Conservation (phyloP, 441 rosid species). For the Capsella rubella region DNA sequence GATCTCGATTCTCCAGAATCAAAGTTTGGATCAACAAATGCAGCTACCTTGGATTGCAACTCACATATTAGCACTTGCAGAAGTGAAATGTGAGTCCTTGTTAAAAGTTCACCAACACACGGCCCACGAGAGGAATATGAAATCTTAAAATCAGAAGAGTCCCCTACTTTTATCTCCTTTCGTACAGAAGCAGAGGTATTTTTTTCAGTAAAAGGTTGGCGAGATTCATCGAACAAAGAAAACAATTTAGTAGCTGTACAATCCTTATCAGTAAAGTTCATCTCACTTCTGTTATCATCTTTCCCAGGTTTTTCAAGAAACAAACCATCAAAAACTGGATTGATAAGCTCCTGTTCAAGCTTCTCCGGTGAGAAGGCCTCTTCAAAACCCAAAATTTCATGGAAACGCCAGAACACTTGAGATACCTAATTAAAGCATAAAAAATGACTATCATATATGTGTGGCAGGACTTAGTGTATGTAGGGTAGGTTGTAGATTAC, state of each 20-base stretch:
- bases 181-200: conserved; percentile 50
- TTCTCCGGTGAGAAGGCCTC: conserved; percentile 62
- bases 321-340: conserved; percentile 60
- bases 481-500: conserved; percentile 23
- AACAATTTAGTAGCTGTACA: conserved; percentile 40
- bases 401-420: conserved; percentile 83
- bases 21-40: conserved; percentile 88
- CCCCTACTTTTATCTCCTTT: conserved; percentile 57
- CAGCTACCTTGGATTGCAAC: conserved; percentile 92
- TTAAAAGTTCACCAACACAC: conserved; percentile 62
- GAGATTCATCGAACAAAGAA: conserved; percentile 49
- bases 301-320: conserved; percentile 50
- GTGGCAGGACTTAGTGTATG: conserved; percentile 27
- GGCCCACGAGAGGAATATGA: conserved; percentile 49
- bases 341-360: conserved; percentile 83
- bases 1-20: conserved; percentile 86
- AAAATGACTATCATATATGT: conserved; percentile 37
- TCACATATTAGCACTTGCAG: conserved; percentile 79
- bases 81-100: conserved; percentile 72
- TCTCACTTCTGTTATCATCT: conserved; percentile 51
- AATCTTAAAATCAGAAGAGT: conserved; percentile 49
- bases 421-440: conserved; percentile 68
- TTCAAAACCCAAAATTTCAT: conserved; percentile 72
- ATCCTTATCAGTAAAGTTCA: conserved; percentile 46
- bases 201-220: conserved; percentile 42